These are phyloP conservation scores for Panaeolus cyanescens DNA, from an alignment of 768 basidiomycete species.

Conservation along the genomic window DNA sequence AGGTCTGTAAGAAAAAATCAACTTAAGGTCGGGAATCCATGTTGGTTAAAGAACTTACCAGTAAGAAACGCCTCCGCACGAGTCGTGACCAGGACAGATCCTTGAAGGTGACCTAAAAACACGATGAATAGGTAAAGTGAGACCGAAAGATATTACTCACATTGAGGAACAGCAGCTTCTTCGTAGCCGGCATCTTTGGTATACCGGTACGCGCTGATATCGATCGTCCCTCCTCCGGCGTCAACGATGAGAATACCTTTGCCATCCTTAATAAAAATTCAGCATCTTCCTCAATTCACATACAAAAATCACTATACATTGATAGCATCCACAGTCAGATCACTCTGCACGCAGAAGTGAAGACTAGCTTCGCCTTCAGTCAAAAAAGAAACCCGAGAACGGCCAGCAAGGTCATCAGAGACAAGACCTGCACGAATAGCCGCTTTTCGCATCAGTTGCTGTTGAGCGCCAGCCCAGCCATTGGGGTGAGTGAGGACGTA, in stretches of 20 bases:
- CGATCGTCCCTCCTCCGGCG: slow-evolving; percentile 63
- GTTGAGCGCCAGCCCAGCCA: slow-evolving; percentile 61
- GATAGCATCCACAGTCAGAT: slow-evolving; percentile 36
- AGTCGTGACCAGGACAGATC: slow-evolving; percentile 44
- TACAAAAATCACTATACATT: slow-evolving; percentile 21
- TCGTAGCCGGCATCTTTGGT: slow-evolving; percentile 31
- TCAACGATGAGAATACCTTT: slow-evolving; percentile 57
- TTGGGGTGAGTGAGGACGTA: slow-evolving; percentile 61
- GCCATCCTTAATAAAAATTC: slow-evolving; percentile 33
- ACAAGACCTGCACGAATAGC: slow-evolving; percentile 52
- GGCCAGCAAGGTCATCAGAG: slow-evolving; percentile 32
- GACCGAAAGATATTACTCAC: slow-evolving; percentile 15
- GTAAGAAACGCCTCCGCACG: slow-evolving; percentile 35
- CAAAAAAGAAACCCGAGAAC: slow-evolving; percentile 47
- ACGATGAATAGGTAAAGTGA: not conserved
- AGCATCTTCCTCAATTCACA: no score
- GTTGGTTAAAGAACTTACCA: slow-evolving; percentile 21
- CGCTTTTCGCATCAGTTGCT: slow-evolving; percentile 51
- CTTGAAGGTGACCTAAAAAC: slow-evolving; percentile 40
- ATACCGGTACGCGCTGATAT: slow-evolving; percentile 53
- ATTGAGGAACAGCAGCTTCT: slow-evolving; percentile 45
- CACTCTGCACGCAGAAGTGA: slow-evolving; percentile 53
- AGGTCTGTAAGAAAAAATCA: slow-evolving; percentile 22
- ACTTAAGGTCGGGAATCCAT: not conserved
- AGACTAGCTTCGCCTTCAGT: slow-evolving; percentile 64